phyloP scores from a whole-genome alignment of 371 early-diverging fungal genomes.

The Mucor piriformis region DNA sequence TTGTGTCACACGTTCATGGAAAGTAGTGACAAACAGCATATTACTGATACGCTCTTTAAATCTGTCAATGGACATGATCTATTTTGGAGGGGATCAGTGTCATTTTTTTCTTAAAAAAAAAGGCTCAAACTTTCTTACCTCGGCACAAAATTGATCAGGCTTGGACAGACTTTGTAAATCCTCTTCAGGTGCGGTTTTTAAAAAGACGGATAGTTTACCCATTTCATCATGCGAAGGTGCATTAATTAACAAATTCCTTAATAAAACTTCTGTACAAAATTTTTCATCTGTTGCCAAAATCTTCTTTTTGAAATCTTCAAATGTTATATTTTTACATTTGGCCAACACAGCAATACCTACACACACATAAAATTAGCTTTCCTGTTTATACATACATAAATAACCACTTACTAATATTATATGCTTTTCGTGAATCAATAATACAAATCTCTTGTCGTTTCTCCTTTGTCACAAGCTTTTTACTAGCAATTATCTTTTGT shows the following conservation, averaged over 20 bases:
- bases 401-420: constrained; percentile 70
- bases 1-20: constrained; percentile 71
- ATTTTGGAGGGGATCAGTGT: too few species aligned
- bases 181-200: constrained; percentile 63
- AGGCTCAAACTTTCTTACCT: constrained; percentile 46
- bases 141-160: constrained; percentile 88
- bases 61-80: constrained; percentile 81
- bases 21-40: constrained; percentile 75
- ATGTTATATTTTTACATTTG: constrained; percentile 65
- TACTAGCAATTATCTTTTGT: constrained; percentile 60
- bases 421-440: constrained; percentile 74
- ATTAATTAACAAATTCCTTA: constrained; percentile 68
- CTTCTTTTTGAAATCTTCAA: constrained; percentile 63
- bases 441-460: constrained; percentile 61
- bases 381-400: neutral
- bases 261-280: constrained; percentile 68
- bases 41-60: constrained; percentile 78
- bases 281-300: constrained; percentile 69
- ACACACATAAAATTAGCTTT: neutral
- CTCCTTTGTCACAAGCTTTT: constrained; percentile 33
- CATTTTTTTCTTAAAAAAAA: too few species aligned
- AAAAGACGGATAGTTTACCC: constrained; percentile 71
- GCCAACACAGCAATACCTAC: constrained; percentile 74
- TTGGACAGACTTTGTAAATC: constrained; percentile 67
- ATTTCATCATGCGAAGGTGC: constrained; percentile 80